Evolutionary conservation across 2,329 filamentous ascomycete species (phyloP).

Genomic region (Aschersonia sp.): DNA sequence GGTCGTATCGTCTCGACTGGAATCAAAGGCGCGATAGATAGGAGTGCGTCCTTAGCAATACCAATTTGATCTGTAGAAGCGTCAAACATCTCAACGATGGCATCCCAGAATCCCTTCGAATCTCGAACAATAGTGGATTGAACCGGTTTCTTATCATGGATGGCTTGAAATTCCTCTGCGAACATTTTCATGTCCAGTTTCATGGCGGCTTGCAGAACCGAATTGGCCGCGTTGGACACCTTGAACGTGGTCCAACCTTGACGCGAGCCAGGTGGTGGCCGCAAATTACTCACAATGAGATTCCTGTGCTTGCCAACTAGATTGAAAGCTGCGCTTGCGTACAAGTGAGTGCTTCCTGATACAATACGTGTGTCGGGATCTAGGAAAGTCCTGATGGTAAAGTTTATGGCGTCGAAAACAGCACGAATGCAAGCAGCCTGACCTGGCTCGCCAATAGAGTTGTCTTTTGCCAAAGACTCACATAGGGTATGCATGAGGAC

Average conservation of each 20-base stretch:
- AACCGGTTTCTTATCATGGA: slow-evolving; percentile 45
- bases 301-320: slow-evolving; percentile 47
- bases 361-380: slow-evolving; percentile 27
- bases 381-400: slow-evolving; percentile 42
- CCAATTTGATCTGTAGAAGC: slow-evolving; percentile 55
- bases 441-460: slow-evolving; percentile 38
- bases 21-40: slow-evolving; percentile 55
- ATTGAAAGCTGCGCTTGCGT: slow-evolving; percentile 51
- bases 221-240: slow-evolving; percentile 27
- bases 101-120: slow-evolving; percentile 33
- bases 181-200: slow-evolving; percentile 28
- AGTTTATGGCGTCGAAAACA: slow-evolving; percentile 45
- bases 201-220: slow-evolving; percentile 38
- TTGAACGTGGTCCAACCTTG: slow-evolving; percentile 25
- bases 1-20: slow-evolving; percentile 61
- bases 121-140: slow-evolving; percentile 55
- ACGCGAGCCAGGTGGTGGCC: slow-evolving; percentile 10
- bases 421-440: slow-evolving; percentile 48
- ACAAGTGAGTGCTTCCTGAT: slow-evolving; percentile 40
- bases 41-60: slow-evolving; percentile 60
- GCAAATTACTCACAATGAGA: slow-evolving; percentile 34
- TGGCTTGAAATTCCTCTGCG: slow-evolving; percentile 34
- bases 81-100: slow-evolving; percentile 56
- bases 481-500: slow-evolving; percentile 66
- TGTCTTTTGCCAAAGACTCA: slow-evolving; percentile 41